Percentiles rank a stretch among this genome's conserved stretches.
Conservation (phyloP, 306 rosid genomes). For the Sesbania bispinosa region DNA sequence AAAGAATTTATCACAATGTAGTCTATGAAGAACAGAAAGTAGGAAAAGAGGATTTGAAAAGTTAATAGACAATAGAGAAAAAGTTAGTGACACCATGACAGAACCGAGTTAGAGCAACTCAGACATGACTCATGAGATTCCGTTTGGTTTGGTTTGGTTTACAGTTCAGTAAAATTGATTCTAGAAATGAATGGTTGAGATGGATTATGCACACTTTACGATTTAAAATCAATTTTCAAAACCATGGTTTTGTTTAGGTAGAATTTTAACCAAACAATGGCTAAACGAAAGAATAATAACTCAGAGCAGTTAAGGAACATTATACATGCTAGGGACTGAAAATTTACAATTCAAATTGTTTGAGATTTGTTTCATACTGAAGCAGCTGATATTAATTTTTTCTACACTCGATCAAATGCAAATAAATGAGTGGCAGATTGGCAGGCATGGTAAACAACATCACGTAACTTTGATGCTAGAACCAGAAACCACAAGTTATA, state of each 20-base stretch:
- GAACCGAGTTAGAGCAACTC: background rate
- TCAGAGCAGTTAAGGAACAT: too few species aligned
- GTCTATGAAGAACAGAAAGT: conserved; percentile 32
- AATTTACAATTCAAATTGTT: background rate
- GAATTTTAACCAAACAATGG: background rate
- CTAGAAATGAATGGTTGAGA: too few species aligned
- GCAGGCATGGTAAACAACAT: background rate
- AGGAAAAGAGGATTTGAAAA: background rate
- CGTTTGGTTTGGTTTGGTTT: too few species aligned
- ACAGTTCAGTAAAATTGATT: too few species aligned
- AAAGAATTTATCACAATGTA: conserved; percentile 8
- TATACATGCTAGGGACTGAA: background rate
- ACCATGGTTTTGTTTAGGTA: conserved; percentile 44
- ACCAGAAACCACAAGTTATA: background rate
- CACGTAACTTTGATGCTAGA: background rate
- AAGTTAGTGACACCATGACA: background rate
- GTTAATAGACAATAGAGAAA: background rate
- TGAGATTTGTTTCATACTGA: background rate
- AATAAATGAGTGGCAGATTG: background rate
- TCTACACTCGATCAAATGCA: background rate
- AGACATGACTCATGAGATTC: conserved; percentile 63
- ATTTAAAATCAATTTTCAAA: too few species aligned
- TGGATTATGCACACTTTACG: too few species aligned
- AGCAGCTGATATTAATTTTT: background rate
- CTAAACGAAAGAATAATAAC: background rate